These are phyloP conservation scores for Boletus sp. DNA, from an alignment of 1,284 basidiomycete genomes.

Conservation along the genomic window DNA sequence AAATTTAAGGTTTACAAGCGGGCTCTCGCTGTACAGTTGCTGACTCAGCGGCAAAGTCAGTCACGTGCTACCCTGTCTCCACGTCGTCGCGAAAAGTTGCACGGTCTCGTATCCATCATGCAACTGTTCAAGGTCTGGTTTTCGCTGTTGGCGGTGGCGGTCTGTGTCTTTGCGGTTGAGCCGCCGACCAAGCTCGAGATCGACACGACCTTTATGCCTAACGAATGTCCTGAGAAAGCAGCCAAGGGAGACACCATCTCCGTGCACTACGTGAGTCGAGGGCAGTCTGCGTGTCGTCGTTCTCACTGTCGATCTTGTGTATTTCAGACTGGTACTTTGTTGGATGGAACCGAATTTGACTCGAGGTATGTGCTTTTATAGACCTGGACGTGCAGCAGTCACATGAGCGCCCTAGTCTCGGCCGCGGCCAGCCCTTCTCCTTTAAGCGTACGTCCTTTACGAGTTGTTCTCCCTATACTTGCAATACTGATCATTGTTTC, in stretches of 20 bases:
- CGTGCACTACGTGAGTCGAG: slow-evolving; percentile 77
- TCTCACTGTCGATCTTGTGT: slow-evolving; percentile 3
- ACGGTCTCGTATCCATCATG: slow-evolving; percentile 41
- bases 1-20: slow-evolving; percentile 35
- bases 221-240: slow-evolving; percentile 61
- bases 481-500: slow-evolving; percentile 10
- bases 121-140: slow-evolving; percentile 49
- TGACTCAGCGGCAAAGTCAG: slow-evolving; percentile 36
- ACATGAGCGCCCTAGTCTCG: slow-evolving; percentile 47
- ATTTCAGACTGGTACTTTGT: slow-evolving; percentile 72
- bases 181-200: slow-evolving; percentile 61
- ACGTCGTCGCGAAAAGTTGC: not conserved
- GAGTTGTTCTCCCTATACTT: not conserved
- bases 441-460: slow-evolving; percentile 58
- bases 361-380: slow-evolving; percentile 58
- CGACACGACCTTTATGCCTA: slow-evolving; percentile 62
- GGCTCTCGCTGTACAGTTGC: slow-evolving; percentile 38
- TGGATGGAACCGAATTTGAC: slow-evolving; percentile 82
- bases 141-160: slow-evolving; percentile 45
- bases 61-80: not conserved
- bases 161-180: slow-evolving; percentile 41
- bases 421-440: slow-evolving; percentile 69
- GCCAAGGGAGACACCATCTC: slow-evolving; percentile 67
- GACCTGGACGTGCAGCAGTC: not conserved
- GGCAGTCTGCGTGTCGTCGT: not conserved